These are phyloP conservation scores for Claviceps digitariae DNA, from an alignment of 2,329 filamentous ascomycete species.

Conservation along the genomic window DNA sequence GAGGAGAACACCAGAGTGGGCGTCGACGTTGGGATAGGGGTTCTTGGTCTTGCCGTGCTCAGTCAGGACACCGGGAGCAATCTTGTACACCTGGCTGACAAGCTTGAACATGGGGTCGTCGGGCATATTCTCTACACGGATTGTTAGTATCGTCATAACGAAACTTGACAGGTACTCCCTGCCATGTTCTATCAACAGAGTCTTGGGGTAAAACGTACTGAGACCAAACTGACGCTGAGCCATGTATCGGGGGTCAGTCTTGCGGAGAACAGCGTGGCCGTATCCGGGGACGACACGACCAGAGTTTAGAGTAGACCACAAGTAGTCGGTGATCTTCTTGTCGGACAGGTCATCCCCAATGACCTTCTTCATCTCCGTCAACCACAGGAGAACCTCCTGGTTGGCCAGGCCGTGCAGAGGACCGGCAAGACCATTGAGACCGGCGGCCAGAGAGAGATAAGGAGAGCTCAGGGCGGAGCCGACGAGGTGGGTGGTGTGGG, in stretches of 20 bases:
- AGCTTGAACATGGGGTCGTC: conserved; percentile 99
- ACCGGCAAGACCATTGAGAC: conserved; percentile 94
- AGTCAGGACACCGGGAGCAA: conserved; percentile 90
- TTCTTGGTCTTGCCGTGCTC: conserved; percentile 99
- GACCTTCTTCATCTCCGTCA: conserved; percentile 94
- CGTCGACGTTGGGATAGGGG: conserved; percentile 97
- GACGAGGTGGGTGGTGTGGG: conserved; percentile 97
- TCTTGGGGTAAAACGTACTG: conserved; percentile 18
- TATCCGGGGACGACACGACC: conserved; percentile 97
- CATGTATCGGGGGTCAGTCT: conserved; percentile 98
- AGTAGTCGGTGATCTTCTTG: conserved; percentile 94
- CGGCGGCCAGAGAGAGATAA: conserved; percentile 90
- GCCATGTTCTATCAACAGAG: not conserved
- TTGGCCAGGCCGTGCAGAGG: conserved; percentile 98
- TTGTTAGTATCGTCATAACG: conserved; percentile 14
- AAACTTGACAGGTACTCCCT: too few species aligned
- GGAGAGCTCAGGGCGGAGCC: conserved; percentile 93
- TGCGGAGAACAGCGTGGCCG: conserved; percentile 96
- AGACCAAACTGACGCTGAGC: conserved; percentile 96
- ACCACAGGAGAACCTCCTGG: conserved; percentile 99
- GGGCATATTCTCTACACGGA: conserved; percentile 57
- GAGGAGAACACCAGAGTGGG: conserved; percentile 96
- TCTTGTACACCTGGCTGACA: conserved; percentile 99
- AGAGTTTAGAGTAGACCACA: conserved; percentile 91
- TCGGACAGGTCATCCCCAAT: conserved; percentile 93